These are phyloP conservation scores for Mycena leptocephala DNA, from an alignment of 768 basidiomycete species.

Conservation along the genomic window DNA sequence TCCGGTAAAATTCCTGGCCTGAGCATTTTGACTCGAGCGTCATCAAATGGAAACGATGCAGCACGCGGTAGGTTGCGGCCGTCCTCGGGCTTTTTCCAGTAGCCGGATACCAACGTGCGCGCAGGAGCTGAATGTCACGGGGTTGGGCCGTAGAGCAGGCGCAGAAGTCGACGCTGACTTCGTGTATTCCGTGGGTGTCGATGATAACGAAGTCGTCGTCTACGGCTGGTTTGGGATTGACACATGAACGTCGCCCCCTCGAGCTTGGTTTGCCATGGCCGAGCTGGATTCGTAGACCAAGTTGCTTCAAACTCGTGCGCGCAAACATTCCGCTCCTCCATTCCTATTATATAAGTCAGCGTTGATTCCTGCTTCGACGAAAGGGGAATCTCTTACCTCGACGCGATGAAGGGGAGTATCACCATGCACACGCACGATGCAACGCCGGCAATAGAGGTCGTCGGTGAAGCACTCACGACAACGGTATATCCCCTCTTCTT, in stretches of 20 bases:
- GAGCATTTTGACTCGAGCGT: conserved; percentile 2
- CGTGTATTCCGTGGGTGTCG: conserved; percentile 26
- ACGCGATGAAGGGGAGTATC: conserved; percentile 30
- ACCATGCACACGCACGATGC: conserved; percentile 27
- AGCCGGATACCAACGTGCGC: conserved; percentile 22
- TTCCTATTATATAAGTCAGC: not conserved
- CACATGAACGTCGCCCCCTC: not conserved
- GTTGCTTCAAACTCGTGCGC: conserved; percentile 15
- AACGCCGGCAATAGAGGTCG: conserved; percentile 31
- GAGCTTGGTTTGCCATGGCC: not conserved
- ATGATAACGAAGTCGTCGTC: conserved; percentile 31
- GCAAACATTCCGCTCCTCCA: conserved; percentile 31
- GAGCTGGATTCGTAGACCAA: conserved; percentile 40
- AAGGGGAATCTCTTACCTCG: conserved; percentile 14
- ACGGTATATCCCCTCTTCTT: not conserved
- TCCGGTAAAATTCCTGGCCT: not conserved
- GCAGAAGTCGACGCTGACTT: conserved; percentile 31
- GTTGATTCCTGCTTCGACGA: not conserved
- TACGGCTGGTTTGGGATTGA: not conserved
- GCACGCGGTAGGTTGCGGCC: not conserved
- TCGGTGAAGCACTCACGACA: conserved; percentile 31
- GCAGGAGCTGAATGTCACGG: conserved; percentile 25
- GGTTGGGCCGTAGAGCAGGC: conserved; percentile 16
- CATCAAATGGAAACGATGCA: not conserved
- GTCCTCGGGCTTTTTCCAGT: conserved; percentile 4